These are phyloP conservation scores for Oxytropis ochrocephala DNA, from an alignment of 306 rosid genomes.

Conservation along the genomic window DNA sequence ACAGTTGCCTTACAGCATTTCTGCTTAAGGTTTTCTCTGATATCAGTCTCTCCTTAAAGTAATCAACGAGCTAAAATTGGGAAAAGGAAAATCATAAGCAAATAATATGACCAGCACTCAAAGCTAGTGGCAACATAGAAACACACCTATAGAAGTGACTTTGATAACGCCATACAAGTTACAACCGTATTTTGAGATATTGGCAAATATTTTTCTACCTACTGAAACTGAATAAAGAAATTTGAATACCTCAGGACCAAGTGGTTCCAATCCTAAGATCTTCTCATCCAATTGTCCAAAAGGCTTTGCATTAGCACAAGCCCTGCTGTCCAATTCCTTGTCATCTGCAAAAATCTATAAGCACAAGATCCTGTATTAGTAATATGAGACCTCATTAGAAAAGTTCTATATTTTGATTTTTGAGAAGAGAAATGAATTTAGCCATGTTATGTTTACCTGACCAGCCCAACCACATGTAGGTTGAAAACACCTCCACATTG, in stretches of 20 bases:
- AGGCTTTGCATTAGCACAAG: slow-evolving; percentile 15
- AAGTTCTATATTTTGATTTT: neutral
- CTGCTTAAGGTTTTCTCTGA: slow-evolving; percentile 67
- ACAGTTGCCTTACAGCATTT: slow-evolving; percentile 66
- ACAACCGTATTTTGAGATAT: neutral
- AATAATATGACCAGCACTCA: slow-evolving; percentile 12
- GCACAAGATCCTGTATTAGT: slow-evolving; percentile 18
- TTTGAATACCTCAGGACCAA: slow-evolving; percentile 58
- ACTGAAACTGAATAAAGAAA: neutral
- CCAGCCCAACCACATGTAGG: slow-evolving; percentile 71
- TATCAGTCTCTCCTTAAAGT: slow-evolving; percentile 66
- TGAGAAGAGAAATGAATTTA: slow-evolving; percentile 7
- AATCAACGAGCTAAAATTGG: slow-evolving; percentile 53
- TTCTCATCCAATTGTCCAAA: slow-evolving; percentile 39
- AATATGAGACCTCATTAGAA: neutral
- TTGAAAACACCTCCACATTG: slow-evolving; percentile 93
- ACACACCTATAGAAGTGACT: neutral
- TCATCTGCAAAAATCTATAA: slow-evolving; percentile 59
- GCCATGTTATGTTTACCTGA: slow-evolving; percentile 47
- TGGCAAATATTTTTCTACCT: neutral
- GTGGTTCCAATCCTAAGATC: slow-evolving; percentile 61
- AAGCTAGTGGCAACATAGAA: neutral
- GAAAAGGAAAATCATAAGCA: slow-evolving; percentile 18
- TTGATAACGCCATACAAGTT: neutral
- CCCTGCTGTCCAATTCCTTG: slow-evolving; percentile 25